A percentile compares a stretch with the other conserved stretches of the same genome.
phyloP scores from a whole-genome alignment of 2,329 filamentous ascomycete genomes.

The Cytospora schulzeri region DNA sequence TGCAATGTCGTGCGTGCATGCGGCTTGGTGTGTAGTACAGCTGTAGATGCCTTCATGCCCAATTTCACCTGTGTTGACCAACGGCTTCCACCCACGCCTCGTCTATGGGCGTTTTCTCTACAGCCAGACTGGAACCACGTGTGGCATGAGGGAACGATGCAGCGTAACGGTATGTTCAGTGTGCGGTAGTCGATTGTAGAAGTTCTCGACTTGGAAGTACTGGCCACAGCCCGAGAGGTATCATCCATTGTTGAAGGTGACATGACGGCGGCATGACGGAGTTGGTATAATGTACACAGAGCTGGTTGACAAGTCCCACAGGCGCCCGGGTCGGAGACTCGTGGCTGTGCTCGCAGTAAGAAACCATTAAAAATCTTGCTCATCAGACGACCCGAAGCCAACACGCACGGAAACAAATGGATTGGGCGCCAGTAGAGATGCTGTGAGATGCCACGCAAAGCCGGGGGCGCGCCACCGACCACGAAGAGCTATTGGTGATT shows the following conservation, averaged over 20 bases:
- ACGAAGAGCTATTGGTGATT: not conserved
- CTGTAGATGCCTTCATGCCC: slow-evolving; percentile 7
- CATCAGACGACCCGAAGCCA: not conserved
- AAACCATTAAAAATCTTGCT: not conserved
- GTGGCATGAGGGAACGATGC: not conserved
- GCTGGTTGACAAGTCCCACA: not conserved
- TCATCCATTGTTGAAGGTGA: not conserved
- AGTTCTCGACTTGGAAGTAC: not conserved
- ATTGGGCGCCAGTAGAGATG: not conserved
- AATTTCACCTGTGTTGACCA: not conserved
- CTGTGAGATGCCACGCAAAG: not conserved
- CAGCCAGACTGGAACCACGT: not conserved
- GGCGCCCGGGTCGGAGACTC: not conserved
- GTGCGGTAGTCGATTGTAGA: not conserved
- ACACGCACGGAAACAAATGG: not conserved
- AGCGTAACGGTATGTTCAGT: not conserved
- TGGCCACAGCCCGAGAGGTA: not conserved
- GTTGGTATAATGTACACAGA: not conserved
- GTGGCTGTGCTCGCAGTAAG: not conserved
- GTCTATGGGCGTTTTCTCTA: not conserved
- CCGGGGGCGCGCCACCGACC: not conserved
- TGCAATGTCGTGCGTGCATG: not conserved
- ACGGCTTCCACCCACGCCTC: not conserved
- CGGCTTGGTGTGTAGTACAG: slow-evolving; percentile 9
- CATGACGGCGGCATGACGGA: not conserved